Base-by-base conservation (phyloP, 2,329 filamentous ascomycete species). In the Neonectria faginata region DNA sequence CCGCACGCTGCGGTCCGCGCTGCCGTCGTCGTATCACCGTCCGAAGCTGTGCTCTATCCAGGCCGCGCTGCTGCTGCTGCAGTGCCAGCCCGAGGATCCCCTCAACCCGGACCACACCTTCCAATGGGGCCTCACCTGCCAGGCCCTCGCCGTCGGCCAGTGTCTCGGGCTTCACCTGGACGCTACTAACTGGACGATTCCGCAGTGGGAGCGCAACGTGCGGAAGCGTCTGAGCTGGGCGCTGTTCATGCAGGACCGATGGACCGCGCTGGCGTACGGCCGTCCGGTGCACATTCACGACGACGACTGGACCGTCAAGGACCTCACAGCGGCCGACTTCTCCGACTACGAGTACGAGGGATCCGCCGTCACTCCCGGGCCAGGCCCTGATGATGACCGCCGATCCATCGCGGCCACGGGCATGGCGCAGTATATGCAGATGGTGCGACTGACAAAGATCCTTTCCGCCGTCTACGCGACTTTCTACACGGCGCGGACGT, bases 171-270 rank as follows among this genome's bases (percentile, higher is more conserved):
- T 88, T 44, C 84, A 87, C 67, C 78, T 88, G 0, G 86, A 89
- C 68, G 85, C 84, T 50, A 82, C 82, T 2, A 76, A 80, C 44
- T 90, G 87, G 88, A 77, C 81, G 11, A 83, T 89, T 45, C 86
- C 86, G 1, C 75, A 77, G 12, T 88, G 86, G 85, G 88, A 89
- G 73, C 82, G 84, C 52, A 83, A 84, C 6, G 74, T 89, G 20
- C 80, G 88, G 27, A 87, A 85, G 72, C 79, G 88, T 18, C 76
- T 89, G 10, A 85, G 83, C 5, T 90, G 87, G 87, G 86, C 83
- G 10, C 75, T 88, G 1, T 89, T 82, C 69, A 86, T 88, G 80
- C 87, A 89, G 71, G 87, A 89, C 67, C 86, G 84, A 69, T 89
- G 85, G 87, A 75, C 74, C 16, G 73, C 73, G 45, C 63, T 75